These are phyloP conservation scores for Dryadomyces sulphureus DNA, from an alignment of 2,329 filamentous ascomycete genomes.

Conservation along the genomic window DNA sequence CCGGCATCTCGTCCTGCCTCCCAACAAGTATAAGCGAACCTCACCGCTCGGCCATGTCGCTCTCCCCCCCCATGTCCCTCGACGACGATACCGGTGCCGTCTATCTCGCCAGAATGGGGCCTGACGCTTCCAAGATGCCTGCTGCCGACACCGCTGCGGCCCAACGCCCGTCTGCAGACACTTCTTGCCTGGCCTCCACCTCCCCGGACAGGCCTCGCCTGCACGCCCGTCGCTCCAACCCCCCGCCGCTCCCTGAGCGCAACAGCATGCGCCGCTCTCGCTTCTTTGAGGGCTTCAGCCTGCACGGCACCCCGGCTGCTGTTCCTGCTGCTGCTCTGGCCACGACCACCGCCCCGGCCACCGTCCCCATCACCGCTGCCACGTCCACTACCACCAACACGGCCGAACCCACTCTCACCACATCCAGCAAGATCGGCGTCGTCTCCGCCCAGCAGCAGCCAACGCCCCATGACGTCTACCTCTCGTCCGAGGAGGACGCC, in stretches of 20 bases:
- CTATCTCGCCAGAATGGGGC: conserved; percentile 5
- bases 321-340: not conserved
- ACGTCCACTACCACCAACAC: conserved; percentile 10
- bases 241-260: conserved; percentile 33
- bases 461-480: conserved; percentile 42
- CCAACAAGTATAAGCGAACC: too few species aligned
- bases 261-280: conserved; percentile 33
- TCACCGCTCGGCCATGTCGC: conserved; percentile 6
- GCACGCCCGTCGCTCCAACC: conserved; percentile 12
- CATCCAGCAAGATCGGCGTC: conserved; percentile 3
- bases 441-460: conserved; percentile 22
- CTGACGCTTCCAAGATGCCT: not conserved
- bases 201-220: not conserved
- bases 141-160: not conserved
- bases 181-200: too few species aligned
- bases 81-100: conserved; percentile 7
- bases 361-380: too few species aligned
- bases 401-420: too few species aligned
- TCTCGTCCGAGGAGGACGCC: conserved; percentile 51
- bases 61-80: conserved; percentile 4
- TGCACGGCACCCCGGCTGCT: conserved; percentile 13
- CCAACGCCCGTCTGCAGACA: not conserved
- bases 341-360: not conserved
- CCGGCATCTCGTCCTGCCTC: too few species aligned
- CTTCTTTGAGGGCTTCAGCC: conserved; percentile 22